Conservation (phyloP, 2,329 filamentous ascomycete genomes). For the Dothidotthia symphoricarpi region DNA sequence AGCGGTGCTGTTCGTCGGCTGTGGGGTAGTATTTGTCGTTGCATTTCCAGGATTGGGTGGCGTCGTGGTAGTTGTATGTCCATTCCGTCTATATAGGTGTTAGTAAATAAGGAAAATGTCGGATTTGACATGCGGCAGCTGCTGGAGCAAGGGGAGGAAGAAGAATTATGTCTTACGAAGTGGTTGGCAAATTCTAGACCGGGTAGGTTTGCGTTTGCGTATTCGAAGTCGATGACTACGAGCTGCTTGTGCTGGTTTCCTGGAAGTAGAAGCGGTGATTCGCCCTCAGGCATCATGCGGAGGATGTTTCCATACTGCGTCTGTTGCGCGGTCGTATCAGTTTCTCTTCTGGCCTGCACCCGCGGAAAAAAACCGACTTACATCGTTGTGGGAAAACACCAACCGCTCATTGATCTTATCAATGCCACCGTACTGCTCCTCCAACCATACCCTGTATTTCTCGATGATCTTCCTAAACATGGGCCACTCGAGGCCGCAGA, state of each 20-base stretch:
- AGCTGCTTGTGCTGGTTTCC: constrained; percentile 95
- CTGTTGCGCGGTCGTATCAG: constrained; percentile 48
- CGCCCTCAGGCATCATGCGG: constrained; percentile 65
- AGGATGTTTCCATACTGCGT: constrained; percentile 99
- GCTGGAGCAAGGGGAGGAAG: not conserved
- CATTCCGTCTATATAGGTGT: constrained; percentile 66
- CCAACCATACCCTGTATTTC: constrained; percentile 74
- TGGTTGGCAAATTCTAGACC: constrained; percentile 96
- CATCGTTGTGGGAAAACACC: constrained; percentile 97
- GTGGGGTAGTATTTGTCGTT: constrained; percentile 71
- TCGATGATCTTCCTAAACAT: constrained; percentile 72
- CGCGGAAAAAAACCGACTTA: constrained; percentile 50
- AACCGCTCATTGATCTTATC: constrained; percentile 69
- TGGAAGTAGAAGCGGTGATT: constrained; percentile 83
- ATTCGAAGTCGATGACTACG: constrained; percentile 97
- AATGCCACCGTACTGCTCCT: constrained; percentile 66
- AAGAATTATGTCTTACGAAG: constrained; percentile 59
- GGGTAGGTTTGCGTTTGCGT: constrained; percentile 81
- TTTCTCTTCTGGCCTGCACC: not conserved
- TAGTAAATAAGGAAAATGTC: not conserved
- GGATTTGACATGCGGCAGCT: not conserved
- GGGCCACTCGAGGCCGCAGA: constrained; percentile 82
- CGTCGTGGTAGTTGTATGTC: constrained; percentile 95
- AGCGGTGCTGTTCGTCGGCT: constrained; percentile 75
- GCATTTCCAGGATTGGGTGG: constrained; percentile 63